These are phyloP conservation scores for Raffaelea deltoideospora DNA, from an alignment of 2,329 filamentous ascomycete genomes.

Conservation along the genomic window DNA sequence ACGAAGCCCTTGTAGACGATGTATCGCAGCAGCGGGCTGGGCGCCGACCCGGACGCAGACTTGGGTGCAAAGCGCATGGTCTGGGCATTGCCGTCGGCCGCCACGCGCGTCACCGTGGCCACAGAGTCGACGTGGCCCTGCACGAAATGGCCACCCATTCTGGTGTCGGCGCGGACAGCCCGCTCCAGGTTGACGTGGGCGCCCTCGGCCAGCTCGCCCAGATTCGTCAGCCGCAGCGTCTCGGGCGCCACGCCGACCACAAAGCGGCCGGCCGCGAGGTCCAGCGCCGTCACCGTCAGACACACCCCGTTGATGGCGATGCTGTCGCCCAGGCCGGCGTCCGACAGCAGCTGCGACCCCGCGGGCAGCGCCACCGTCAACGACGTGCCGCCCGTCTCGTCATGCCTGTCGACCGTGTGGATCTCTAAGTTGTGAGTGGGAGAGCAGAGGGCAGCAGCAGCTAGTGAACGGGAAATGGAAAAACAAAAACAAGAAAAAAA, in stretches of 20 bases:
- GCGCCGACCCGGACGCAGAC: too few relatives aligned
- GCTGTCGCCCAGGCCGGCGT: slow-evolving; percentile 79
- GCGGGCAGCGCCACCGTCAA: slow-evolving; percentile 64
- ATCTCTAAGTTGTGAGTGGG: too few relatives aligned
- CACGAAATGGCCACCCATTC: slow-evolving; percentile 97
- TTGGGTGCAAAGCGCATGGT: slow-evolving; percentile 67
- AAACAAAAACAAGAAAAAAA: slow-evolving; percentile 1
- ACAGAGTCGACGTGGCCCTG: slow-evolving; percentile 94
- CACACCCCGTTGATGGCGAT: slow-evolving; percentile 94
- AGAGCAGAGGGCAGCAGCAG: too few relatives aligned
- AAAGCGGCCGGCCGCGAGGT: slow-evolving; percentile 34
- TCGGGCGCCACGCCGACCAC: slow-evolving; percentile 90
- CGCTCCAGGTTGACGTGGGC: slow-evolving; percentile 84
- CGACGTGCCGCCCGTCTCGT: slow-evolving; percentile 75
- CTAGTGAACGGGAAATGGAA: slow-evolving; percentile 9
- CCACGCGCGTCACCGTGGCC: slow-evolving; percentile 57
- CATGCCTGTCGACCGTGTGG: slow-evolving; percentile 63
- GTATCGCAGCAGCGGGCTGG: slow-evolving; percentile 61
- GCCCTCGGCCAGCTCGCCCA: slow-evolving; percentile 54
- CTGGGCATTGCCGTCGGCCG: slow-evolving; percentile 76
- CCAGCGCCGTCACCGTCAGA: slow-evolving; percentile 62
- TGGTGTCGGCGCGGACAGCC: slow-evolving; percentile 76
- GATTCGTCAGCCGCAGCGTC: slow-evolving; percentile 87
- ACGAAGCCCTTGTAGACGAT: slow-evolving; percentile 95
- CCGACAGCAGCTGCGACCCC: slow-evolving; percentile 58